phyloP scores from a whole-genome alignment of 2,329 filamentous ascomycete species.

The Sclerotinia nivalis region DNA sequence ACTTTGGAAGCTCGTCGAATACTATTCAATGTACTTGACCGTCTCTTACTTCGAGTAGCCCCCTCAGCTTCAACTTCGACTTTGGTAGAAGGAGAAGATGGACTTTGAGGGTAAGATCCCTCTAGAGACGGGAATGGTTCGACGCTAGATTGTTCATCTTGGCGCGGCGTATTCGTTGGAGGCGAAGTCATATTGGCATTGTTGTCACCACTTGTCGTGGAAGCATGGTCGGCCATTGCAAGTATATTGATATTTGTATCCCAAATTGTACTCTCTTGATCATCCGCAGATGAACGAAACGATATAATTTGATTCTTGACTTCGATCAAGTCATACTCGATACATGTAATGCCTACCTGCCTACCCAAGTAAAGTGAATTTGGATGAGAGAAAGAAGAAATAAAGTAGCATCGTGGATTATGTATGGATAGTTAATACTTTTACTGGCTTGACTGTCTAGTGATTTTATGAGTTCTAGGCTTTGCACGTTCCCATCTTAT shows the following conservation, averaged over 20 bases:
- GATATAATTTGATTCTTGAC: neutral
- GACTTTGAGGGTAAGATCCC: conserved; percentile 11
- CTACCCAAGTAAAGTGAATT: neutral
- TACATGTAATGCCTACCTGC: neutral
- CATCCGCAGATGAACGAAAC: neutral
- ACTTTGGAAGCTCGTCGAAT: conserved; percentile 39
- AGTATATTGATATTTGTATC: neutral
- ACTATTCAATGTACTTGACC: conserved; percentile 34
- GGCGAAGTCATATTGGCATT: conserved; percentile 13
- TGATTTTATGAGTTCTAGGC: neutral
- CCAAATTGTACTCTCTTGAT: neutral
- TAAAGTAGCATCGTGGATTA: neutral
- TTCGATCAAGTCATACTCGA: neutral
- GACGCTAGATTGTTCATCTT: conserved; percentile 10
- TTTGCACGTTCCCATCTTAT: neutral
- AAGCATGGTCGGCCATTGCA: conserved; percentile 7
- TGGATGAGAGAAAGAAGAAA: neutral
- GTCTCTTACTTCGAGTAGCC: conserved; percentile 22
- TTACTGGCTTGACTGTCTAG: neutral
- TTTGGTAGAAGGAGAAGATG: neutral
- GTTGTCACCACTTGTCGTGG: neutral
- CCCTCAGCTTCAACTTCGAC: conserved; percentile 23
- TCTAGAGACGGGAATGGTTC: conserved; percentile 30
- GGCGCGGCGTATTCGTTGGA: neutral
- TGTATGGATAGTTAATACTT: neutral